Percentiles rank a stretch among this genome's conserved stretches.
phyloP scores from a whole-genome alignment of 768 basidiomycete genomes.

The Lactarius quietus region DNA sequence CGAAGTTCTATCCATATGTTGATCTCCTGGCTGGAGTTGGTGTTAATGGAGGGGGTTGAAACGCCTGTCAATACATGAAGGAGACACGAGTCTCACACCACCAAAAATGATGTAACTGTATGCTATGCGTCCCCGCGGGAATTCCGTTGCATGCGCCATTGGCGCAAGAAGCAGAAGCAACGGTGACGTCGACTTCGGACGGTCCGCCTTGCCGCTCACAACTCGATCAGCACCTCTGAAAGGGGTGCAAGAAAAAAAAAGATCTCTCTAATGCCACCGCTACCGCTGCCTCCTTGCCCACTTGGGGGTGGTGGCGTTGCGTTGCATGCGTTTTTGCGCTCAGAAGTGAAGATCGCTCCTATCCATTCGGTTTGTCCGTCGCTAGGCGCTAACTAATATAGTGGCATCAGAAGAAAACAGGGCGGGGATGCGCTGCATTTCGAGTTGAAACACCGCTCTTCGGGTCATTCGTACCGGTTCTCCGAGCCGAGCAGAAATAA shows the following conservation, averaged over 20 bases:
- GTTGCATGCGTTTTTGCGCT: neutral
- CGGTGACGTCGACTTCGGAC: slow-evolving; percentile 12
- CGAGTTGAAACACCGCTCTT: neutral
- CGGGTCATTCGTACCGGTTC: neutral
- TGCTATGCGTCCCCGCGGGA: neutral
- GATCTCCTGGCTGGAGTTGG: neutral
- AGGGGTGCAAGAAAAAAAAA: neutral
- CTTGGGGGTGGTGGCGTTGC: neutral
- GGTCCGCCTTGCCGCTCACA: neutral
- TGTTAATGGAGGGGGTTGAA: neutral
- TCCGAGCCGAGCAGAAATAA: neutral
- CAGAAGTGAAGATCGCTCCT: neutral
- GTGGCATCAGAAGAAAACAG: neutral
- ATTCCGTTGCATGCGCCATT: slow-evolving; percentile 1
- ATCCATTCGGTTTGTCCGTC: neutral
- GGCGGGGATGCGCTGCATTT: neutral
- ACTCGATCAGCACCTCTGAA: no score
- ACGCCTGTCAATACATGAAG: neutral
- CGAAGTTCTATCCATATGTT: neutral
- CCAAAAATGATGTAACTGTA: slow-evolving; percentile 5
- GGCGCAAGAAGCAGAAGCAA: neutral
- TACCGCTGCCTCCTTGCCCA: neutral
- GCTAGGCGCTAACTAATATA: neutral
- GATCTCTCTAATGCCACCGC: neutral
- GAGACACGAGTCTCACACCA: neutral